Evolutionary conservation across 2,329 filamentous ascomycete genomes (phyloP).

Genomic region (Pseudogymnoascus sp.): DNA sequence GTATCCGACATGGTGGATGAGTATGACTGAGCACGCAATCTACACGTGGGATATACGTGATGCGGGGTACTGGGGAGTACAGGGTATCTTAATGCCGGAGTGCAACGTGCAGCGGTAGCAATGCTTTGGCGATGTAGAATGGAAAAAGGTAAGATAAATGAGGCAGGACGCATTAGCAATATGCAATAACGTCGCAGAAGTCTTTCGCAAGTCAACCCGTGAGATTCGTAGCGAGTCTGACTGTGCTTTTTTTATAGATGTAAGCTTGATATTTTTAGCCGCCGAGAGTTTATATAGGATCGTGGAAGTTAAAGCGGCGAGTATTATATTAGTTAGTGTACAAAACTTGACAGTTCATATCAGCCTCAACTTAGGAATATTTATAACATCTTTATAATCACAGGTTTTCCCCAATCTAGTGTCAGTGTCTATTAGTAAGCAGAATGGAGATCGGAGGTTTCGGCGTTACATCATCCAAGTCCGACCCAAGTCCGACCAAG

Average conservation of each 20-base stretch:
- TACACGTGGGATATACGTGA: neutral
- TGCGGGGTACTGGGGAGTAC: neutral
- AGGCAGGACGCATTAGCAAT: neutral
- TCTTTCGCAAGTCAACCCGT: neutral
- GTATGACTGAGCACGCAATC: neutral
- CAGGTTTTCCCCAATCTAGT: neutral
- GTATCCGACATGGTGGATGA: slow-evolving; percentile 14
- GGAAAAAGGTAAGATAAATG: neutral
- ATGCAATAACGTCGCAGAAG: neutral
- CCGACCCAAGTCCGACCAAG: neutral
- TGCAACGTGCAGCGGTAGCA: neutral
- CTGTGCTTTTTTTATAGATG: neutral
- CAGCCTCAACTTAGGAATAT: neutral
- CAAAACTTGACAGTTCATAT: too few relatives aligned
- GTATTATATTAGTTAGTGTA: neutral
- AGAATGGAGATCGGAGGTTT: neutral
- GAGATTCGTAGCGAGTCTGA: neutral
- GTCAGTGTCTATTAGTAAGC: neutral
- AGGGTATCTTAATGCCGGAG: neutral
- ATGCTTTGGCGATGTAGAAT: neutral
- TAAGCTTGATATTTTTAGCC: neutral
- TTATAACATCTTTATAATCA: slow-evolving; percentile 8
- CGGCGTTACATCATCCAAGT: neutral
- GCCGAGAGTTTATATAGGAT: neutral
- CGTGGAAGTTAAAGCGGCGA: neutral